These are phyloP conservation scores for Plasmodium vinckei DNA, from an alignment of 169 alveolate species.

Conservation along the genomic window DNA sequence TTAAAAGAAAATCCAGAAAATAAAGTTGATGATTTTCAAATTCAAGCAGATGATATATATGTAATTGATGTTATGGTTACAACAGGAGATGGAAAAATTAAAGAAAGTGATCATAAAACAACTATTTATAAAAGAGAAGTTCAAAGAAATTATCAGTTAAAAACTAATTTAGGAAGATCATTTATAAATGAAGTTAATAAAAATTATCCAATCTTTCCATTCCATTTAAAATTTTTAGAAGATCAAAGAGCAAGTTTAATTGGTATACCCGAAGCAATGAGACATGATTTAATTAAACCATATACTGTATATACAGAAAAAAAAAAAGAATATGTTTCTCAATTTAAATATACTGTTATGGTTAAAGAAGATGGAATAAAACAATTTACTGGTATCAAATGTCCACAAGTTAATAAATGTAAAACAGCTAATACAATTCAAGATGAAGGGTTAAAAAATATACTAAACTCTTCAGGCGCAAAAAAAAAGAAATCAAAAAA, in stretches of 20 bases:
- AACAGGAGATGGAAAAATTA: slow-evolving; percentile 95
- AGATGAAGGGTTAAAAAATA: slow-evolving; percentile 43
- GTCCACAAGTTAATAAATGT: slow-evolving; percentile 54
- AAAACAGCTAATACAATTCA: slow-evolving; percentile 41
- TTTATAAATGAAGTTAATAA: slow-evolving; percentile 94
- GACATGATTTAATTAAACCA: slow-evolving; percentile 95
- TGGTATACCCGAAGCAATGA: slow-evolving; percentile 97
- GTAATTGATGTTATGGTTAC: slow-evolving; percentile 94
- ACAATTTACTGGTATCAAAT: slow-evolving; percentile 85
- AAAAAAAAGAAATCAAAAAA: slow-evolving; percentile 38
- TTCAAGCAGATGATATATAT: slow-evolving; percentile 95
- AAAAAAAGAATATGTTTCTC: slow-evolving; percentile 94
- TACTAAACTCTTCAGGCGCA: slow-evolving; percentile 10
- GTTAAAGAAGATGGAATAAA: slow-evolving; percentile 91
- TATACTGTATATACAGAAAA: slow-evolving; percentile 94
- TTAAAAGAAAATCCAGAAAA: slow-evolving; percentile 92
- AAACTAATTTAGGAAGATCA: slow-evolving; percentile 94
- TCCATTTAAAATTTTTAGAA: slow-evolving; percentile 84
- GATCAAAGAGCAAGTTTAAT: slow-evolving; percentile 88
- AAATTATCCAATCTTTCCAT: slow-evolving; percentile 89
- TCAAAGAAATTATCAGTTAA: slow-evolving; percentile 94
- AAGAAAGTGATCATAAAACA: slow-evolving; percentile 93
- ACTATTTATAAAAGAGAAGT: slow-evolving; percentile 95
- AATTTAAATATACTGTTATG: slow-evolving; percentile 93
- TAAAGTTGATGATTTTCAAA: slow-evolving; percentile 93